phyloP scores from a whole-genome alignment of 2,329 filamentous ascomycete genomes.

The Colletotrichum cereale region DNA sequence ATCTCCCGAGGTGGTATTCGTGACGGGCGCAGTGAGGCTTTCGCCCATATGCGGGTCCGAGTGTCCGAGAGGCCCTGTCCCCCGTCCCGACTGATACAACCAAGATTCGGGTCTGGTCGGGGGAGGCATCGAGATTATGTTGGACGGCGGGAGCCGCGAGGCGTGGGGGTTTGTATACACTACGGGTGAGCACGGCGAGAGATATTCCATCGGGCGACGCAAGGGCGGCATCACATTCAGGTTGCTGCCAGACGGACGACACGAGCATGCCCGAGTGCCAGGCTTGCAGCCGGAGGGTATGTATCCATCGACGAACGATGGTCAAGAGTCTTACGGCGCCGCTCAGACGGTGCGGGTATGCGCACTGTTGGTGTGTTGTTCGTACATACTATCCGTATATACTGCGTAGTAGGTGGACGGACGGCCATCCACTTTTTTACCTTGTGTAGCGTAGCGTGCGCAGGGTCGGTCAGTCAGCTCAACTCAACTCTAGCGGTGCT shows the following conservation, averaged over 20 bases:
- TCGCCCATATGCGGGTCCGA: neutral
- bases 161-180: neutral
- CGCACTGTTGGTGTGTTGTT: too few relatives aligned
- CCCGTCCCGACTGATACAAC: neutral
- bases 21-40: neutral
- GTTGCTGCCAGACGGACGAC: neutral
- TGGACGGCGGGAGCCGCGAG: neutral
- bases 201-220: conserved; percentile 3
- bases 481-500: neutral
- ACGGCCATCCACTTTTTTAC: neutral
- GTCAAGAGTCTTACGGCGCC: neutral
- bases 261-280: too few relatives aligned
- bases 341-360: conserved; percentile 19
- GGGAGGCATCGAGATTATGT: neutral
- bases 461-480: neutral
- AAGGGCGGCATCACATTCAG: neutral
- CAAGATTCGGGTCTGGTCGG: neutral
- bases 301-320: neutral
- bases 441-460: neutral
- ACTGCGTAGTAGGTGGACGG: too few relatives aligned
- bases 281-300: too few relatives aligned
- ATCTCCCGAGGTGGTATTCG: conserved; percentile 3
- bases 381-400: too few relatives aligned
- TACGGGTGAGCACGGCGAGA: conserved; percentile 6
- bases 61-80: neutral